Evolutionary conservation across 2,329 filamentous ascomycete genomes (phyloP), one percentile per base, ranked within the genome.

Genomic region (Lecanoromycetidae sp.): DNA sequence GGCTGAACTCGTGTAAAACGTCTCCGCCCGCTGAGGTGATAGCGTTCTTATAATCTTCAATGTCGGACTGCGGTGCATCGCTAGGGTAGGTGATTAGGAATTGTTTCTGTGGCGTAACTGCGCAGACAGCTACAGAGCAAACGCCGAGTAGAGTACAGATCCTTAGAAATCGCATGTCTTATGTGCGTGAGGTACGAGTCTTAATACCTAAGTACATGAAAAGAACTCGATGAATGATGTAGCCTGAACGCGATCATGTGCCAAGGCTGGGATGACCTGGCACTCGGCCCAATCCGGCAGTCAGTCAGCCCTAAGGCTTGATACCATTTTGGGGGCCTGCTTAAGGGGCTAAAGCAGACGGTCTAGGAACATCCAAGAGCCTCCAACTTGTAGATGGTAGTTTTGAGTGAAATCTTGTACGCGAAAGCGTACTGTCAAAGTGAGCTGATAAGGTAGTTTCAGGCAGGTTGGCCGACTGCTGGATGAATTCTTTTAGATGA

Each of bases 61-160:
- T 63, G 29, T 93, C 68, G 29, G 70, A 72, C 53, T 82, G 69
- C 17, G 86, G 81, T 57, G 79, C 82, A 39, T 77, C 72, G 43
- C 79, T 69, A 20, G 82, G 78, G 60, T 87, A 94, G 59, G 76
- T 85, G 58, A 95, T 72, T 57, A 95, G 80, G 54, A 93, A 78
- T 29, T 78, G 76, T 64, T 86, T 85, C 60, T 80, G 75, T 1
- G 49, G 23, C 30, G 39, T 35, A 12, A 48, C 27, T 23, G 29
- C 44, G 5, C 35, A 33, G 12, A 41, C 32, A 33, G 44, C 23
- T 15, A 34, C 10, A 5, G 36, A 13, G 52, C 77, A 70, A 43
- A 82, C 67, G 52, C 77, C 67, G 45, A 80, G 65, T 34, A 83
- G 65, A 42, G 78, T 63, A 45, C 77, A 65, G 53, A 76, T 60